phyloP scores from a whole-genome alignment of 2,329 filamentous ascomycete genomes.

The Mycosphaerelloides madeirae region DNA sequence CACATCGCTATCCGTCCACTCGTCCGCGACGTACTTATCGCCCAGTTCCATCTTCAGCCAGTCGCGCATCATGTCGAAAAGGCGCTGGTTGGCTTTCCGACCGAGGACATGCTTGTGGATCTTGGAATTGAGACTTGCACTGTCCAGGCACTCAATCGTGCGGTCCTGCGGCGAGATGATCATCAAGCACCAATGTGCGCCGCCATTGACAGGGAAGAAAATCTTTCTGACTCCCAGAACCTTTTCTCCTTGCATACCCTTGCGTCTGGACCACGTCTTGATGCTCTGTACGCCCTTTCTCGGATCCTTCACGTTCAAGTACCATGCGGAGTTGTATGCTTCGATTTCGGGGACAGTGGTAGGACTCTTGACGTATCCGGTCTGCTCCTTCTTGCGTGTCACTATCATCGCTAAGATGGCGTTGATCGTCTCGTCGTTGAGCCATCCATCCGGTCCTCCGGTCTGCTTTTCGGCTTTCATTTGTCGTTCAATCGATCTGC shows the following conservation, averaged over 20 bases:
- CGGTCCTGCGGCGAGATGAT: constrained; percentile 59
- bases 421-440: constrained; percentile 75
- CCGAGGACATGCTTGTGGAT: constrained; percentile 10
- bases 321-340: constrained; percentile 64
- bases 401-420: constrained; percentile 60
- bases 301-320: constrained; percentile 44
- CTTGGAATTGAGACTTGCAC: constrained; percentile 53
- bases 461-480: not conserved
- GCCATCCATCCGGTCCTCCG: constrained; percentile 50
- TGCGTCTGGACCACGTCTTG: constrained; percentile 54
- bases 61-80: constrained; percentile 32
- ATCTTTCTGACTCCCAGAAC: constrained; percentile 63
- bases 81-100: not conserved
- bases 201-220: constrained; percentile 60
- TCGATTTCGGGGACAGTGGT: constrained; percentile 55
- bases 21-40: constrained; percentile 50
- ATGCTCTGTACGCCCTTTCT: constrained; percentile 43
- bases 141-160: constrained; percentile 66
- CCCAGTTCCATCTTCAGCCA: constrained; percentile 59
- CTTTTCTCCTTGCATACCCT: constrained; percentile 55
- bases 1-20: constrained; percentile 55
- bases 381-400: constrained; percentile 49
- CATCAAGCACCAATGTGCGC: constrained; percentile 66
- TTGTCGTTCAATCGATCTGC: not conserved
- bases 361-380: constrained; percentile 48